phyloP scores from a whole-genome alignment of 208 protist species.

The Trypanosoma boissoni region DNA sequence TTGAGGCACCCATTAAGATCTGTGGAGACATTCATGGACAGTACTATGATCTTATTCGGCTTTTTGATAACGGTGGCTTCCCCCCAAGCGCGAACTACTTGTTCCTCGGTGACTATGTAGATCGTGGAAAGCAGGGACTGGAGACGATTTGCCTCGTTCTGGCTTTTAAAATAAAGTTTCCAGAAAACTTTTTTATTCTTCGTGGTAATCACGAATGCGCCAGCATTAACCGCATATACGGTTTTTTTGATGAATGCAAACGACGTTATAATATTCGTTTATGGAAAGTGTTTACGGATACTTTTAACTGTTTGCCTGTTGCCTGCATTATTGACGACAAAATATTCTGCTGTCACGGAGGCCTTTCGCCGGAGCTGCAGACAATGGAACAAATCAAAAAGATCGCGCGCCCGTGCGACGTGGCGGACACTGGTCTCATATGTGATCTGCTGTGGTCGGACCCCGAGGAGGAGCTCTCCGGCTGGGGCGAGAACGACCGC shows the following conservation, averaged over 20 bases:
- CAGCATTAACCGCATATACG: conserved; percentile 99
- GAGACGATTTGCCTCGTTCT: conserved; percentile 98
- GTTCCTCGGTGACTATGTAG: conserved; percentile 99
- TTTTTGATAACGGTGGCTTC: conserved; percentile 99
- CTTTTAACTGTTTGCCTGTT: conserved; percentile 99
- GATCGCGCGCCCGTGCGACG: conserved; percentile 97
- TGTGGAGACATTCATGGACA: conserved; percentile 99
- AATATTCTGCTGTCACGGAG: conserved; percentile 99
- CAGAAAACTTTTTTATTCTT: conserved; percentile 99
- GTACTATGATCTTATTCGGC: conserved; percentile 99
- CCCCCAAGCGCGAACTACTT: conserved; percentile 99
- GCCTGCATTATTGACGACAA: conserved; percentile 99
- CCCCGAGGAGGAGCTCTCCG: conserved; percentile 93
- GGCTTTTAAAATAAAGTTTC: conserved; percentile 99
- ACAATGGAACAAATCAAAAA: conserved; percentile 96
- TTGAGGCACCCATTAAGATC: conserved; percentile 93
- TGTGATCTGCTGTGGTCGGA: conserved; percentile 99
- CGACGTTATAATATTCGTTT: conserved; percentile 98
- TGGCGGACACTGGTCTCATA: conserved; percentile 98
- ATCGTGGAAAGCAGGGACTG: conserved; percentile 98
- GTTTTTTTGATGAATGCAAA: conserved; percentile 99
- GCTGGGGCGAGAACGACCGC: conserved; percentile 92
- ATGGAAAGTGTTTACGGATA: conserved; percentile 99
- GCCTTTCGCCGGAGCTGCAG: conserved; percentile 96
- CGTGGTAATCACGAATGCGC: conserved; percentile 99